Percentiles rank a stretch among this genome's conserved stretches.
Evolutionary conservation across 768 basidiomycete genomes (phyloP).

Genomic region (Xanthoconium purpureum): DNA sequence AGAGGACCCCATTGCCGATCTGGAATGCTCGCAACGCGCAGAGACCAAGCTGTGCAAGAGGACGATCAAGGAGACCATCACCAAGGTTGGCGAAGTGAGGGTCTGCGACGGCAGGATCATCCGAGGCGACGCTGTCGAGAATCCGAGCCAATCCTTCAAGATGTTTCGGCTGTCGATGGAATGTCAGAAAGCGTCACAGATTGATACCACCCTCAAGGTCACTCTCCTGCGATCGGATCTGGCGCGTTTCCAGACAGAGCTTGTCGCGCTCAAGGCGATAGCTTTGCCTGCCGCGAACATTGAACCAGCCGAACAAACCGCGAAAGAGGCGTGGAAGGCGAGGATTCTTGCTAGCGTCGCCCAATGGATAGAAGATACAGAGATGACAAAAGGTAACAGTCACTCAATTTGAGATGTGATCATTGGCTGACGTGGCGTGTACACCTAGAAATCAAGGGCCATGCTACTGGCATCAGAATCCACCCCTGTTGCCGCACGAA

Average conservation of each 20-base stretch:
- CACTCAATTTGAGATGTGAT: not conserved
- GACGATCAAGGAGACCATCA: not conserved
- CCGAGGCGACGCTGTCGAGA: not conserved
- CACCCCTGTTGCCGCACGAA: not conserved
- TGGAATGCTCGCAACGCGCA: slow-evolving; percentile 8
- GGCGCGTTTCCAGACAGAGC: slow-evolving; percentile 3
- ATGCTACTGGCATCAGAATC: no score
- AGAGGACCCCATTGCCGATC: not conserved
- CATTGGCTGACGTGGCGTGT: not conserved
- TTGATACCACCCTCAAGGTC: slow-evolving; percentile 17
- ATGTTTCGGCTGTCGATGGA: slow-evolving; percentile 4
- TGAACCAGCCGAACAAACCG: not conserved
- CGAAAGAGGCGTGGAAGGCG: slow-evolving; percentile 4
- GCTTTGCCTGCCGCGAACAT: not conserved
- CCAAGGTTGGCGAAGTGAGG: not conserved
- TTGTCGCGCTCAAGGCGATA: slow-evolving; percentile 7
- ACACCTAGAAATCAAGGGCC: slow-evolving; percentile 1
- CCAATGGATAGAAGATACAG: not conserved
- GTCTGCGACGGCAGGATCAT: not conserved
- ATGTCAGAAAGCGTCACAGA: slow-evolving; percentile 12
- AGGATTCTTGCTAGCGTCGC: not conserved
- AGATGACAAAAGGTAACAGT: slow-evolving; percentile 6
- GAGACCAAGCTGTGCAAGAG: slow-evolving; percentile 4
- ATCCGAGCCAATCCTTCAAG: slow-evolving; percentile 5
- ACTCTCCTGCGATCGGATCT: slow-evolving; percentile 16